These are phyloP conservation scores for Hemileia vastatrix DNA, from an alignment of 1,284 basidiomycete species.

Conservation along the genomic window DNA sequence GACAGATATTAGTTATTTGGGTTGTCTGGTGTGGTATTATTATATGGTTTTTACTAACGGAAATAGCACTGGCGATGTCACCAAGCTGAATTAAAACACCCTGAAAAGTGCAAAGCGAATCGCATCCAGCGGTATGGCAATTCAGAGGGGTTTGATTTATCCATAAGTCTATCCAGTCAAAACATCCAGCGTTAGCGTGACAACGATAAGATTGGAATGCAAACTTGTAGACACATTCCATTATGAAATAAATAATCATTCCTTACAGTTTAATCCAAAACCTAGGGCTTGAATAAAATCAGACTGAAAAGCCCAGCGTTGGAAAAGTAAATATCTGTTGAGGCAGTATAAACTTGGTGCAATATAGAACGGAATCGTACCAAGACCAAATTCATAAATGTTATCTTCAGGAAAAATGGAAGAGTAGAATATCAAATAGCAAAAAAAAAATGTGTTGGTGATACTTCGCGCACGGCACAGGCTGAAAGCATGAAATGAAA, in stretches of 20 bases:
- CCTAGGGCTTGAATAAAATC: constrained; percentile 23
- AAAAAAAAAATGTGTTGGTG: neutral
- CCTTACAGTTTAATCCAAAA: constrained; percentile 22
- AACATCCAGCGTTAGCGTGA: neutral
- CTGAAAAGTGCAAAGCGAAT: constrained; percentile 12
- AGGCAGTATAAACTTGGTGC: neutral
- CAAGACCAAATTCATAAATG: constrained; percentile 20
- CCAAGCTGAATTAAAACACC: constrained; percentile 21
- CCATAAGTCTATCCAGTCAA: constrained; percentile 1
- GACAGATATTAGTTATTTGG: neutral
- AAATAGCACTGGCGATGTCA: constrained; percentile 14
- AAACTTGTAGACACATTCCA: neutral
- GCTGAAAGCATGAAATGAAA: neutral
- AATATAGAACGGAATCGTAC: neutral
- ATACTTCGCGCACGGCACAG: neutral
- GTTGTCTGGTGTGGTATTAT: neutral
- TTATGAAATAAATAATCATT: too few relatives aligned
- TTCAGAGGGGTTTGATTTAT: neutral
- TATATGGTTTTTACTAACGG: neutral
- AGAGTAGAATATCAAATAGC: too few relatives aligned
- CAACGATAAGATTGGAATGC: neutral
- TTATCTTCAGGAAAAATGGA: constrained; percentile 1
- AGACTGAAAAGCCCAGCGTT: neutral
- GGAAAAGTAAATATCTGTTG: neutral
- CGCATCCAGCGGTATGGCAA: constrained; percentile 2